A percentile compares a stretch with the other conserved stretches of the same genome.
Conservation (phyloP, 1,139 yeast species). For the Taphrina sp. region DNA sequence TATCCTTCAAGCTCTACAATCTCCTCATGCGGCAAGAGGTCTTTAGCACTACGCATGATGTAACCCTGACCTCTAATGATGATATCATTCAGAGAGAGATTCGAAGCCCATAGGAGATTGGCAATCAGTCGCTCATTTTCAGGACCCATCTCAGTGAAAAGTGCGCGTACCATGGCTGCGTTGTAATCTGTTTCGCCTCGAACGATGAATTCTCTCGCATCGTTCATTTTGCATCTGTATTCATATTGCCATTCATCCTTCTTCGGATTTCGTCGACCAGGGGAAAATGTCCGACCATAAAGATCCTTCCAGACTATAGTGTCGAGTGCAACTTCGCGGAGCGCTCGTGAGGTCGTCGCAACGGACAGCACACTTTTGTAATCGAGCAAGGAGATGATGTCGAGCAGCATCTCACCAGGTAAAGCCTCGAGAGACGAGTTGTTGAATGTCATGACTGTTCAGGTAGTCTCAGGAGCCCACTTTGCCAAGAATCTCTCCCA, state of each 20-base stretch:
- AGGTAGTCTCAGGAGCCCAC: too few relatives aligned
- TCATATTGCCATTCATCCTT: not conserved
- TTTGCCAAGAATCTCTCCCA: too few relatives aligned
- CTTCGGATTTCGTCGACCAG: not conserved
- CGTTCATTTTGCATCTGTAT: not conserved
- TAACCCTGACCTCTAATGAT: conserved; percentile 16
- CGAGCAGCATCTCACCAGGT: conserved; percentile 24
- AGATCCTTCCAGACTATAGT: conserved; percentile 1
- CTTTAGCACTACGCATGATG: not conserved
- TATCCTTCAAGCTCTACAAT: not conserved
- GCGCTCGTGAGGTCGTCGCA: conserved; percentile 4
- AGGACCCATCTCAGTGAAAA: conserved; percentile 18
- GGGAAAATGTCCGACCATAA: not conserved
- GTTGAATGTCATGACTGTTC: too few relatives aligned
- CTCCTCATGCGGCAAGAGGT: not conserved
- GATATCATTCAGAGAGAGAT: not conserved
- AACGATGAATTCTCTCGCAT: conserved; percentile 3
- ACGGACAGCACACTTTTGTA: conserved; percentile 8
- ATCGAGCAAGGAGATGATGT: conserved; percentile 11
- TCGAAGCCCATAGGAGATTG: conserved; percentile 1
- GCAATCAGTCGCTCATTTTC: not conserved
- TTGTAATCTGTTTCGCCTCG: conserved; percentile 7
- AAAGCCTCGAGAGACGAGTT: too few relatives aligned
- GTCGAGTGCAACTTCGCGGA: conserved; percentile 1
- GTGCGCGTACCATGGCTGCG: not conserved